A percentile compares a stretch with the other conserved stretches of the same genome.
These are phyloP conservation scores for Juglanconis oblonga DNA, from an alignment of 2,329 filamentous ascomycete species.

Conservation along the genomic window DNA sequence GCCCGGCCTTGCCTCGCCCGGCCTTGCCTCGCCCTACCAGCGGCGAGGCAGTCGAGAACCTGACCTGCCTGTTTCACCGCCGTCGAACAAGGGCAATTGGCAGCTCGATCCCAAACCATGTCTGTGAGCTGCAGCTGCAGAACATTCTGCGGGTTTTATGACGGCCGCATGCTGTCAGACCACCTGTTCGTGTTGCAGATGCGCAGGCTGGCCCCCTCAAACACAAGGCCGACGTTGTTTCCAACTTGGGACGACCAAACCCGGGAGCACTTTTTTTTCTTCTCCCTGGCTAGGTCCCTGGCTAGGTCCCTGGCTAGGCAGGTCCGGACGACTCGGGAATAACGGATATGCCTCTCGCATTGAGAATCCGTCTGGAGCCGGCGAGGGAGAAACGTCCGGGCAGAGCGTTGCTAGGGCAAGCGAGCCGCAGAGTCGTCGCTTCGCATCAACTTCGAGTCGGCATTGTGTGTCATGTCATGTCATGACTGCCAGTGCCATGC, in stretches of 20 bases:
- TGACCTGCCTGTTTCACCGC: constrained; percentile 2
- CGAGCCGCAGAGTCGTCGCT: not conserved
- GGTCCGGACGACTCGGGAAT: no score
- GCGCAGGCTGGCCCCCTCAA: constrained; percentile 1
- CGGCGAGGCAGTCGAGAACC: not conserved
- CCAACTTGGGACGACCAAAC: not conserved
- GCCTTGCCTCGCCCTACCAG: no score
- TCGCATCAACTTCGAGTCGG: constrained; percentile 1
- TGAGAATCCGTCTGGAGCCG: no score
- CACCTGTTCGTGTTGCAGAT: constrained; percentile 1
- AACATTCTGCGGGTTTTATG: not conserved
- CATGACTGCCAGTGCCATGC: not conserved
- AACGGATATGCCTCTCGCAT: no score
- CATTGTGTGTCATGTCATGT: constrained; percentile 7
- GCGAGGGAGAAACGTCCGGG: no score
- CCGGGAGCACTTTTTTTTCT: not conserved
- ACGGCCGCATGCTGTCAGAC: not conserved
- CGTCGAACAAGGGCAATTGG: not conserved
- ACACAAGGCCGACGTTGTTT: not conserved
- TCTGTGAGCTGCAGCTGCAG: not conserved
- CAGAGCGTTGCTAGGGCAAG: not conserved
- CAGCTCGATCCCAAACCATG: no score
- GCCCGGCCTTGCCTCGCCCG: no score
- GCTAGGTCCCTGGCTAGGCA: not conserved
- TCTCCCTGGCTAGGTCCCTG: not conserved